Evolutionary conservation across 163 green algal species (phyloP).

Genomic region (Scenedesmus sp.): DNA sequence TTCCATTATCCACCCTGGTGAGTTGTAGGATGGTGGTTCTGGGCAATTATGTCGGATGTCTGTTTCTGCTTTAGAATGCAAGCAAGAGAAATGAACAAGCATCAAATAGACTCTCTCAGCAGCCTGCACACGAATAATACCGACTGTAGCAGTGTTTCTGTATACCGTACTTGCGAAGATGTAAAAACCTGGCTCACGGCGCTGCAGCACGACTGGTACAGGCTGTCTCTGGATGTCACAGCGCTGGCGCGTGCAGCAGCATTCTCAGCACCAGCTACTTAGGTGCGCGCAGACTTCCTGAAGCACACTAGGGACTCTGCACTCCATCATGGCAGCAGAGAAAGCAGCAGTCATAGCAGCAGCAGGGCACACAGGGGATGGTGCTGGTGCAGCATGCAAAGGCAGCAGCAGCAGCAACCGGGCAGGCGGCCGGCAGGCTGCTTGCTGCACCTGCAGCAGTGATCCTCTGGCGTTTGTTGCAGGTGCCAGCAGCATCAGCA

Average conservation of each 20-base stretch:
- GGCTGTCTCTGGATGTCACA: not conserved
- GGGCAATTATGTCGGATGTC: no score
- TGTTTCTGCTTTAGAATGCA: no score
- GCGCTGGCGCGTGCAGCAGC: slow-evolving; percentile 27
- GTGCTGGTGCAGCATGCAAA: not conserved
- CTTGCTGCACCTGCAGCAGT: slow-evolving; percentile 7
- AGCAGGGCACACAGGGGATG: not conserved
- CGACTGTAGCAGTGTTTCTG: no score
- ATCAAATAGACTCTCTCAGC: no score
- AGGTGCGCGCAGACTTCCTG: slow-evolving; percentile 35
- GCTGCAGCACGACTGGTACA: slow-evolving; percentile 48
- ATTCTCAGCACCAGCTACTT: not conserved
- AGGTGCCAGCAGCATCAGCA: slow-evolving; percentile 19
- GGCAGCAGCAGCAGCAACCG: slow-evolving; percentile 19
- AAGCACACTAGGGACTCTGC: slow-evolving; percentile 15
- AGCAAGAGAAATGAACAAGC: no score
- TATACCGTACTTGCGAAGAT: no score
- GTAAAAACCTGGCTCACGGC: no score
- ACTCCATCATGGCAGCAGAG: not conserved
- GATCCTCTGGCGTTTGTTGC: not conserved
- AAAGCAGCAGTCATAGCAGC: not conserved
- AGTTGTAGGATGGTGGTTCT: no score
- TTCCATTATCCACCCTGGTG: no score
- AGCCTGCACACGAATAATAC: no score
- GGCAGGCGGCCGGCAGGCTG: not conserved